Evolutionary conservation across 305 asterid genomes (phyloP), one percentile per base, ranked within the genome.

Genomic region (Rubia peregrina): DNA sequence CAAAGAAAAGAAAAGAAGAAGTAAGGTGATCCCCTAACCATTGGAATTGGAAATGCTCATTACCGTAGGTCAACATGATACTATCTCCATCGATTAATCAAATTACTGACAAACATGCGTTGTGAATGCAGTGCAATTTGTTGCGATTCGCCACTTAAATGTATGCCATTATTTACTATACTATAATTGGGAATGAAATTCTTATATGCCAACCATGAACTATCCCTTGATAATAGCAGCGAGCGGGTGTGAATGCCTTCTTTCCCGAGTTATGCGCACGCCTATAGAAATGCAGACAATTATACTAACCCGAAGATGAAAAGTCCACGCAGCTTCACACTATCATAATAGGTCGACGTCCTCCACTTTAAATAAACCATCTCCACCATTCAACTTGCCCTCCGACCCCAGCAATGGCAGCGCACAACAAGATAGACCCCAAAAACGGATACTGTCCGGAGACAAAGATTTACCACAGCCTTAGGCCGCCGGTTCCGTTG

Each of bases 391-490:
- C 57, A 11, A 5, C 53, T 56, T 7, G 5, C 62, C 33, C 13
- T 56, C 13, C 62, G 1, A 9, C 62, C 12, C 3, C 14, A 9
- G 16, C 40, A 24, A 24, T 22, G 3, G 0, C 38, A 63, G 40
- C 36, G 14, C 69, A 26, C 55, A 33, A 10, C 61, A 41, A 74
- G 21, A 67, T 80, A 67, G 82, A 87, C 69, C 88, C 83, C 80
- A 71, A 64, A 14, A 86, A 26, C 68, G 97, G 96, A 24, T 90
- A 70, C 72, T 87, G 79, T 74, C 36, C 81, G 0, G 40, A 74
- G 61, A 84, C 95, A 33, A 90, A 81, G 61, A 85, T 62, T 16
- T 90, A 67, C 82, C 85, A 85, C 73, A 87, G 88, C 78, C 88
- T 89, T 66, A 82, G 90, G 38, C 83, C 86, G 42, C 70, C 90